These are phyloP conservation scores for Scheffersomyces ergatensis DNA, from an alignment of 805 yeast species.

Conservation along the genomic window DNA sequence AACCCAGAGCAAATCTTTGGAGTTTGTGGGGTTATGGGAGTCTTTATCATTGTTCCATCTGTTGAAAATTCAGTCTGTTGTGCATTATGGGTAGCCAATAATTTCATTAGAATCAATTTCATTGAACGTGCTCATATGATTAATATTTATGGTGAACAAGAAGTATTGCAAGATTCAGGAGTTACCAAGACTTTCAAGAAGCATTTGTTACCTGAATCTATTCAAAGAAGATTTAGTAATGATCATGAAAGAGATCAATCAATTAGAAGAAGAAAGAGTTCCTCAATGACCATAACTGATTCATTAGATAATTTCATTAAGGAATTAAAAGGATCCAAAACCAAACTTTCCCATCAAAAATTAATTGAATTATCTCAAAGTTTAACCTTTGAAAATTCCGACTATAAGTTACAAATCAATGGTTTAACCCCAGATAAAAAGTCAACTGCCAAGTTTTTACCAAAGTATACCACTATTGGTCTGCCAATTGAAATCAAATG, in stretches of 20 bases:
- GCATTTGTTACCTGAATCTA: slow-evolving; percentile 39
- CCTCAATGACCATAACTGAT: slow-evolving; percentile 39
- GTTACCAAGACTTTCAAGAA: slow-evolving; percentile 43
- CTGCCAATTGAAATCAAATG: slow-evolving; percentile 53
- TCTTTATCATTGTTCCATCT: slow-evolving; percentile 56
- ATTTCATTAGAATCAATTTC: slow-evolving; percentile 64
- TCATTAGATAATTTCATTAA: slow-evolving; percentile 47
- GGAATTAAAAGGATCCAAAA: slow-evolving; percentile 35
- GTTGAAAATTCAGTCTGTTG: slow-evolving; percentile 52
- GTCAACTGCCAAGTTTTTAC: slow-evolving; percentile 2
- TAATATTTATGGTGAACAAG: slow-evolving; percentile 66
- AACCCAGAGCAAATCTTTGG: slow-evolving; percentile 82
- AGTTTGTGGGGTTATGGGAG: slow-evolving; percentile 78
- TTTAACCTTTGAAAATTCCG: slow-evolving; percentile 35
- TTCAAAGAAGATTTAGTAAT: slow-evolving; percentile 28
- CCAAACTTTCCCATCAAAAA: slow-evolving; percentile 30
- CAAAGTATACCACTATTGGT: slow-evolving; percentile 38
- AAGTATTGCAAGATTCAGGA: slow-evolving; percentile 52
- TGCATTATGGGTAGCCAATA: slow-evolving; percentile 58
- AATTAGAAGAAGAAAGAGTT: slow-evolving; percentile 18
- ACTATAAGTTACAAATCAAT: slow-evolving; percentile 25
- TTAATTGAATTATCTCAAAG: slow-evolving; percentile 39
- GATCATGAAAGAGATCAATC: slow-evolving; percentile 12
- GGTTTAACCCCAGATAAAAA: slow-evolving; percentile 13
- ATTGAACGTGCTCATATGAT: slow-evolving; percentile 79